Conservation (phyloP, 805 yeast genomes). For the Nakazawaea ernobii region DNA sequence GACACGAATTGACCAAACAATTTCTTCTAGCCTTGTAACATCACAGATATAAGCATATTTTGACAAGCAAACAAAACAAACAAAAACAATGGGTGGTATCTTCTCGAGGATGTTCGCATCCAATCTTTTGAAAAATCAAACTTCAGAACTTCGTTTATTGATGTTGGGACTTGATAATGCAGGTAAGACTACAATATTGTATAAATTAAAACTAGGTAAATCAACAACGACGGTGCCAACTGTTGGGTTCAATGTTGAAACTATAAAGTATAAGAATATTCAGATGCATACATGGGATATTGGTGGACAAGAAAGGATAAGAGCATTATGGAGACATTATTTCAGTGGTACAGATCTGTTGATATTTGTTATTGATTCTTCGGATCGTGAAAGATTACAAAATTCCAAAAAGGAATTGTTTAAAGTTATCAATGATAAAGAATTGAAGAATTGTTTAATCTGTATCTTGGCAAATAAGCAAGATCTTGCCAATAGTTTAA, state of each 20-base stretch:
- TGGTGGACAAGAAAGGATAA: slow-evolving; percentile 90
- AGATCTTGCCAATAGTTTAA: slow-evolving; percentile 66
- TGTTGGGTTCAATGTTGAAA: slow-evolving; percentile 89
- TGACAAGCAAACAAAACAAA: not conserved
- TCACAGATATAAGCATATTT: not conserved
- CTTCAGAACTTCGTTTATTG: slow-evolving; percentile 46
- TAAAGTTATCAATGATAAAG: slow-evolving; percentile 77
- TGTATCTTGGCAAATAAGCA: slow-evolving; percentile 88
- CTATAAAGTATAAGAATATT: slow-evolving; percentile 74
- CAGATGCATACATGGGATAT: slow-evolving; percentile 91
- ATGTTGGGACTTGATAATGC: slow-evolving; percentile 94
- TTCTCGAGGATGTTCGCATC: slow-evolving; percentile 4
- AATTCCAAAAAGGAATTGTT: slow-evolving; percentile 75
- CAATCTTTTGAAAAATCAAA: not conserved
- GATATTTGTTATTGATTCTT: slow-evolving; percentile 84
- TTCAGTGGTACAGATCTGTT: slow-evolving; percentile 90
- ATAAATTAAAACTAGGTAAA: slow-evolving; percentile 75
- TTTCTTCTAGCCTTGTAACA: not conserved
- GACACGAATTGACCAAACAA: too few relatives aligned
- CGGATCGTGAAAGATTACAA: slow-evolving; percentile 64
- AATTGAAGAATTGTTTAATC: slow-evolving; percentile 72
- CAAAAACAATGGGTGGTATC: slow-evolving; percentile 8
- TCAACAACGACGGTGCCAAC: slow-evolving; percentile 82
- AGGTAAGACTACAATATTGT: slow-evolving; percentile 84
- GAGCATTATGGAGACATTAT: slow-evolving; percentile 94